Evolutionary conservation across 108 stramenopile species (phyloP), one percentile per base, ranked within the genome.

Genomic region (Fragilariopsis cylindrus): DNA sequence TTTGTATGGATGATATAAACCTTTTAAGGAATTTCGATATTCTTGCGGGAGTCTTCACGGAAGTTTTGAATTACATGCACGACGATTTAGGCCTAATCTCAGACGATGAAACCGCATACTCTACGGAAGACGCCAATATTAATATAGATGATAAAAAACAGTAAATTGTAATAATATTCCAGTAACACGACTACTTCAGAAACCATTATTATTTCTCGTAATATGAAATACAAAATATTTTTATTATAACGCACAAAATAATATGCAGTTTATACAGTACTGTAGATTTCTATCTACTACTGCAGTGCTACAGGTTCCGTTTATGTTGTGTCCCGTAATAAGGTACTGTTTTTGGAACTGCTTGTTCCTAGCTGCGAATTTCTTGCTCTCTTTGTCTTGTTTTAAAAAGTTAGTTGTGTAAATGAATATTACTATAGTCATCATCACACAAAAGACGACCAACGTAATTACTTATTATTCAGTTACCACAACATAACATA

Each of bases 41-140:
- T 49, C 77, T 96, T 4, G 92, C 92, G 9, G 95, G 92, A 9
- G 92, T 87, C 1, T 93, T 96, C 65, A 81, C 91, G 4, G 95
- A 96, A 49, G 84, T 92, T 12, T 60, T 96, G 62, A 75, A 83
- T 68, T 74, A 86, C 58, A 81, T 93, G 82, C 88, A 96, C 62
- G 87, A 92, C 55, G 95, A 96, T 57, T 86, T 90, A 44, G 87
- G 82, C 7, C 73, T 92, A 18, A 74, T 88, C 13, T 44, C 67
- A 21, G 48, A 68, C 6, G 21, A 60, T 9, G 11, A 12, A 18
- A 30, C 18, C 2, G n/a, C 13, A 60, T 60, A 9, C 50, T 52
- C 50, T 52, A 13, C 9, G 13, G 50, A 13, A 13, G 50, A 52
- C 50, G 50, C 1, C 30, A 30, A 30, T 30, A 30, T 30, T 30